phyloP scores from a whole-genome alignment of 202 grass and related monocot genomes.

The Sporobolus alterniflorus region DNA sequence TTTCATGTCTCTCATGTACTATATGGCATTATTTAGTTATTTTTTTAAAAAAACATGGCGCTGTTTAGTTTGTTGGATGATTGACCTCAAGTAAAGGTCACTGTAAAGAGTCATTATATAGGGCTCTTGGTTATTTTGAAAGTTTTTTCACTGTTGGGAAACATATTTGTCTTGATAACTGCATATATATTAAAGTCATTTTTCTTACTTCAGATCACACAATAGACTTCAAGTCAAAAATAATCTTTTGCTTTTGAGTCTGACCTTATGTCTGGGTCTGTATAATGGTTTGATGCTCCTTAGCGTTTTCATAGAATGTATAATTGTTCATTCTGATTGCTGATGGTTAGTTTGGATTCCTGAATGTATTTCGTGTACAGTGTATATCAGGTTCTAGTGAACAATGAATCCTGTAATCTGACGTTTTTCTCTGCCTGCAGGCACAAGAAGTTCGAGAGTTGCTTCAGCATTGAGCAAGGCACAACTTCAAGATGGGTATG shows the following conservation, averaged over 20 bases:
- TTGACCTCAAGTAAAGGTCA: constrained; percentile 21
- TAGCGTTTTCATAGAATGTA: background rate
- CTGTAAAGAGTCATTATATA: background rate
- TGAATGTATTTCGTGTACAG: background rate
- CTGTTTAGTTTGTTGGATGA: constrained; percentile 5
- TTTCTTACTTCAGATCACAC: background rate
- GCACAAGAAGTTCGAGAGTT: constrained; percentile 66
- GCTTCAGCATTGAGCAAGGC: constrained; percentile 75
- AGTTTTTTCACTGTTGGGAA: background rate
- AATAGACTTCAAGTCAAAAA: background rate
- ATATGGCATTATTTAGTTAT: background rate
- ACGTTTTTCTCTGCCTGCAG: constrained; percentile 37
- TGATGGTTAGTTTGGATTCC: background rate
- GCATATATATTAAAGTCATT: background rate
- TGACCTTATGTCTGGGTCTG: background rate
- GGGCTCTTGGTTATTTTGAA: background rate
- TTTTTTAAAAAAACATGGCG: background rate
- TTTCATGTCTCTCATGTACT: background rate
- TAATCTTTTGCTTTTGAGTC: background rate
- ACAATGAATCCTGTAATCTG: background rate
- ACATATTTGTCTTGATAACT: background rate
- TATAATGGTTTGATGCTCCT: background rate
- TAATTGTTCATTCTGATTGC: constrained; percentile 1
- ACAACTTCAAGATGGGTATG: constrained; percentile 81
- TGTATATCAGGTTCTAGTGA: background rate